Evolutionary conservation across 148 eudicot genomes (phyloP).

Genomic region (Rhododendron simsii): DNA sequence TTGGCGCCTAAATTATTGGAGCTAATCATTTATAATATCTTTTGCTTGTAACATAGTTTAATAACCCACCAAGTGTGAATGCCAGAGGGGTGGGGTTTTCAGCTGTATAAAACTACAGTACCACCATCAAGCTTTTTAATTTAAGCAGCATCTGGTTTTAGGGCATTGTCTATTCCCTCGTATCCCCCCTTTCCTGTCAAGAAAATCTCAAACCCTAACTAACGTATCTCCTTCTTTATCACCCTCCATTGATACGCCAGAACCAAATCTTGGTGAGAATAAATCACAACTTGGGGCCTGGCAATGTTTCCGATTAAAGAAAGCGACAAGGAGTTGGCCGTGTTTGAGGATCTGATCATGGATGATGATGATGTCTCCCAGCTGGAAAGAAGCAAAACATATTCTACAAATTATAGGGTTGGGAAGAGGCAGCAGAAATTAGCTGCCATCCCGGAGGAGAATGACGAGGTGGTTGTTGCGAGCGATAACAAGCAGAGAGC

Average conservation of each 20-base stretch:
- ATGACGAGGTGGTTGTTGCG: not conserved
- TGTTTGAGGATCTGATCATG: not conserved
- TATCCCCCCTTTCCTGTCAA: not conserved
- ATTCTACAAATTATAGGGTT: not conserved
- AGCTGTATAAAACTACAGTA: not conserved
- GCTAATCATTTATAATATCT: not conserved
- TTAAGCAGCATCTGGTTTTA: not conserved
- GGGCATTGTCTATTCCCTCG: not conserved
- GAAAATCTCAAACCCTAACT: slow-evolving; percentile 5
- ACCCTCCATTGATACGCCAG: not conserved
- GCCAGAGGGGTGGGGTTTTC: not conserved
- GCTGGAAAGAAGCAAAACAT: not conserved
- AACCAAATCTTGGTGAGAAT: not conserved
- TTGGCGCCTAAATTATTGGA: not conserved
- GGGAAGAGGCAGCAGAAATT: not conserved
- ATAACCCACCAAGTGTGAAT: not conserved
- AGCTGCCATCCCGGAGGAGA: not conserved
- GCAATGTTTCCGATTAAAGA: not conserved
- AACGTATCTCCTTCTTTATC: not conserved
- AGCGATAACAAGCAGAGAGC: not conserved
- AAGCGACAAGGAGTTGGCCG: not conserved
- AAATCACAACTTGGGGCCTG: not conserved
- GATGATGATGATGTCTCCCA: not conserved
- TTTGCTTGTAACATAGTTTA: not conserved
- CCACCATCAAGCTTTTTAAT: not conserved